Percentiles rank a stretch among this genome's conserved stretches.
These are phyloP conservation scores for Penicillium atrosanguineum DNA, from an alignment of 495 filamentous ascomycete genomes.

Conservation along the genomic window DNA sequence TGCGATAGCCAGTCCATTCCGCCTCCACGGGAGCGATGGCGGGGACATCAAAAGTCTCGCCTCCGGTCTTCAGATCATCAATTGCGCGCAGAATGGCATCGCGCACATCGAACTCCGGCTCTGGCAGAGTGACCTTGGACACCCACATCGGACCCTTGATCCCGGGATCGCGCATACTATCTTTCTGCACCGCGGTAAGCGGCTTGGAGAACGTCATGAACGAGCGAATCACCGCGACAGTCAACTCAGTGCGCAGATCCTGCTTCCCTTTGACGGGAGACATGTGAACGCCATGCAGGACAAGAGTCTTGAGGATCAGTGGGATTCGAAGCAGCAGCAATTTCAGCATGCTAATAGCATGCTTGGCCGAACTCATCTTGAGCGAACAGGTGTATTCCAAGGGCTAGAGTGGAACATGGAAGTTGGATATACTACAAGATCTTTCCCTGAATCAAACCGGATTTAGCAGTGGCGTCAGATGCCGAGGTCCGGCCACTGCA, in stretches of 20 bases:
- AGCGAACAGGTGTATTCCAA: neutral
- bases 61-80: constrained; percentile 54
- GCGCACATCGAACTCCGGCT: constrained; percentile 56
- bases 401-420: neutral
- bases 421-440: neutral
- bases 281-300: constrained; percentile 63
- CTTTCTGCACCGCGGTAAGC: constrained; percentile 62
- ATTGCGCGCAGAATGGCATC: constrained; percentile 61
- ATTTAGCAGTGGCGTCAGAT: constrained; percentile 14
- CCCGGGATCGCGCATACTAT: constrained; percentile 58
- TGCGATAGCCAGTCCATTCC: constrained; percentile 82
- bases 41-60: constrained; percentile 51
- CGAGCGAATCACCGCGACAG: constrained; percentile 65
- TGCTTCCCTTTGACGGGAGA: constrained; percentile 70
- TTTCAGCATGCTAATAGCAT: constrained; percentile 39
- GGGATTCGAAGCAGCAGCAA: constrained; percentile 60
- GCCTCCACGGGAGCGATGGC: constrained; percentile 62
- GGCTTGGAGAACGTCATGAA: constrained; percentile 49
- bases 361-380: constrained; percentile 36
- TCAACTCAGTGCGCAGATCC: constrained; percentile 75
- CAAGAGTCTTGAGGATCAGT: constrained; percentile 61
- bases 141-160: constrained; percentile 83
- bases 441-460: constrained; percentile 15
- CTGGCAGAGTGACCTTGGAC: constrained; percentile 58
- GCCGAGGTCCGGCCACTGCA: constrained; percentile 20